Conservation (phyloP, 768 basidiomycete species). For the Lactarius evosmus region DNA sequence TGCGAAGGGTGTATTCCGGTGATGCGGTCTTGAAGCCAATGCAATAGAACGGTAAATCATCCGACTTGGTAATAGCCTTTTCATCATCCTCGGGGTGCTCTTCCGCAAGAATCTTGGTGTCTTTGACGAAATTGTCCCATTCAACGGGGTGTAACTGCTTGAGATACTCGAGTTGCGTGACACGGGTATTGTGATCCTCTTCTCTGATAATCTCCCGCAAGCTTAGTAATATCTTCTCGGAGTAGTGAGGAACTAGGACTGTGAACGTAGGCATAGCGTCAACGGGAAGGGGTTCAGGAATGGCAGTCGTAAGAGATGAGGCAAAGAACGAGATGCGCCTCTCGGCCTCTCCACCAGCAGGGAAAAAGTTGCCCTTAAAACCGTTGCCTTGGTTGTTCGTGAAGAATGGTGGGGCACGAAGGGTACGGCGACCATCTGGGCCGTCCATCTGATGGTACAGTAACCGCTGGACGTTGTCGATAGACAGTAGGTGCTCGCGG, state of each 20-base stretch:
- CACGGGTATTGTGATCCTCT: constrained; percentile 94
- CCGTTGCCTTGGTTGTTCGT: constrained; percentile 79
- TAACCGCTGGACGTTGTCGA: constrained; percentile 96
- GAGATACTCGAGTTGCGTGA: constrained; percentile 94
- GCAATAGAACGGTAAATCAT: constrained; percentile 98
- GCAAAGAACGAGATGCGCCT: constrained; percentile 99
- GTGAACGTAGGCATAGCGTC: constrained; percentile 99
- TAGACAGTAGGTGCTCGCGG: constrained; percentile 94
- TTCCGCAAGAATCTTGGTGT: constrained; percentile 97
- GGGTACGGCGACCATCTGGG: constrained; percentile 82
- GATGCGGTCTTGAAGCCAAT: constrained; percentile 99
- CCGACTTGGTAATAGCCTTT: constrained; percentile 64
- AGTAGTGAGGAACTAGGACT: constrained; percentile 98
- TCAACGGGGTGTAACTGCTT: constrained; percentile 98
- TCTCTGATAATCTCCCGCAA: constrained; percentile 98
- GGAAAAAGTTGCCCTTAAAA: constrained; percentile 85
- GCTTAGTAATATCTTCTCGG: constrained; percentile 96
- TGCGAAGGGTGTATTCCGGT: constrained; percentile 97
- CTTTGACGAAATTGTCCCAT: constrained; percentile 99
- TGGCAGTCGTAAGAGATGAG: constrained; percentile 90
- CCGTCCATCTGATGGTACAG: constrained; percentile 96
- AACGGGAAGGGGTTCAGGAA: constrained; percentile 93
- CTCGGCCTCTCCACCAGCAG: constrained; percentile 90
- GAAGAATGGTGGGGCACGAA: constrained; percentile 98
- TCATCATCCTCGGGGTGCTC: constrained; percentile 67